A percentile compares a stretch with the other conserved stretches of the same genome.
phyloP scores from a whole-genome alignment of 2,329 filamentous ascomycete species.

The Cordyceps tenuipes region DNA sequence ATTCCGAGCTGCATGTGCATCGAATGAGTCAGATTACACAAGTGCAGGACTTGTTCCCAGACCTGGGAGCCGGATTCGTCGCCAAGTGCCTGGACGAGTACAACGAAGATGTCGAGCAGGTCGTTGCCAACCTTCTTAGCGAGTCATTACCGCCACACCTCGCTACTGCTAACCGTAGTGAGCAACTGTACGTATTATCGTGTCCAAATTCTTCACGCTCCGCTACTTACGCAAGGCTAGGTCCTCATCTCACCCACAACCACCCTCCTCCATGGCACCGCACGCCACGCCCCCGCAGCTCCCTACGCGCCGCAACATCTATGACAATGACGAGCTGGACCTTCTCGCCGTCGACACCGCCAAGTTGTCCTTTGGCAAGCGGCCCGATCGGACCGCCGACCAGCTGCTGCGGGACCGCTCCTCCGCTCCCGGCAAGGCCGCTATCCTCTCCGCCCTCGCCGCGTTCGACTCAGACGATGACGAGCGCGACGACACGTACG shows the following conservation, averaged over 20 bases:
- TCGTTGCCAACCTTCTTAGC: slow-evolving; percentile 75
- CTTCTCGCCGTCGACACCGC: slow-evolving; percentile 56
- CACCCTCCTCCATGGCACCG: slow-evolving; percentile 40
- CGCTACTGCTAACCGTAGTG: slow-evolving; percentile 51
- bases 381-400: slow-evolving; percentile 57
- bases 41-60: slow-evolving; percentile 88
- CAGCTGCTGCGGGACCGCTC: slow-evolving; percentile 58
- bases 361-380: slow-evolving; percentile 73
- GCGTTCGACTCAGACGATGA: slow-evolving; percentile 92
- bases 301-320: slow-evolving; percentile 61
- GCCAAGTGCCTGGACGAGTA: slow-evolving; percentile 74
- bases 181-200: slow-evolving; percentile 49
- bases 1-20: slow-evolving; percentile 60
- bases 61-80: slow-evolving; percentile 76
- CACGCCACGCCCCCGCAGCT: slow-evolving; percentile 49
- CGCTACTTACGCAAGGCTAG: slow-evolving; percentile 15
- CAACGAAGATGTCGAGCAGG: slow-evolving; percentile 64
- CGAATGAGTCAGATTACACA: slow-evolving; percentile 78
- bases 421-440: slow-evolving; percentile 65
- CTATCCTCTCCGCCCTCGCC: slow-evolving; percentile 80
- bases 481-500: slow-evolving; percentile 94
- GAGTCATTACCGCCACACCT: slow-evolving; percentile 65
- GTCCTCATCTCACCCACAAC: slow-evolving; percentile 19
- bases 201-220: slow-evolving; percentile 11
- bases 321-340: slow-evolving; percentile 74